phyloP scores from a whole-genome alignment of 2,329 filamentous ascomycete genomes.

The Coniochaeta pulveracea region DNA sequence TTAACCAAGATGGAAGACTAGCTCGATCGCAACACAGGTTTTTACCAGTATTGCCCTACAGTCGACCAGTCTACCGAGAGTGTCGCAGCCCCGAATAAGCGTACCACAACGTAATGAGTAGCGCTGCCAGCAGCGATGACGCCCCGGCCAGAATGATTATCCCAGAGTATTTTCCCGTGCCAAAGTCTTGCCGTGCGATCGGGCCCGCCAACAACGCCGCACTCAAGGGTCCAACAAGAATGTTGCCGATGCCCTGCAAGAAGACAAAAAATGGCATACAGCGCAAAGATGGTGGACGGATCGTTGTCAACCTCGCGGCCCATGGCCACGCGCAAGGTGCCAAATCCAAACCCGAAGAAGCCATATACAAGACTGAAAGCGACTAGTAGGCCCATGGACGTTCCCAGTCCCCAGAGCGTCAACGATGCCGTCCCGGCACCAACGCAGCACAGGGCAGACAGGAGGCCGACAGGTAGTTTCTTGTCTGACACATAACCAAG shows the following conservation, averaged over 20 bases:
- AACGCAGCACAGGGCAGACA: constrained; percentile 32
- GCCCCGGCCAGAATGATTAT: neutral
- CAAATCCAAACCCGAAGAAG: constrained; percentile 37
- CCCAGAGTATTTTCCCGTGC: neutral
- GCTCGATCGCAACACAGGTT: too few species aligned
- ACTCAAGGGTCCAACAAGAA: constrained; percentile 15
- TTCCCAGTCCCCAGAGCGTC: constrained; percentile 39
- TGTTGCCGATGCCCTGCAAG: constrained; percentile 17
- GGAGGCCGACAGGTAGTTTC: constrained; percentile 26
- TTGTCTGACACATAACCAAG: constrained; percentile 35
- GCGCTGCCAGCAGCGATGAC: too few species aligned
- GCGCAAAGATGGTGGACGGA: constrained; percentile 14
- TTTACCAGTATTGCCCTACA: too few species aligned
- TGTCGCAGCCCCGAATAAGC: too few species aligned
- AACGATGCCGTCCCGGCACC: constrained; percentile 27
- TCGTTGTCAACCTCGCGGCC: constrained; percentile 16
- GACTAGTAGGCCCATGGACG: constrained; percentile 29
- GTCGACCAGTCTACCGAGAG: too few species aligned
- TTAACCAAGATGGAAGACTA: too few species aligned
- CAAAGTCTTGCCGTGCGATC: neutral
- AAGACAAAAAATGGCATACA: constrained; percentile 15
- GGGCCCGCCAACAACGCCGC: constrained; percentile 9
- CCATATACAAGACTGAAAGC: constrained; percentile 43
- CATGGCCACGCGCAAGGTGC: constrained; percentile 16
- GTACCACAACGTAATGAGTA: too few species aligned